Evolutionary conservation across 108 stramenopile species (phyloP), one percentile per base, ranked within the genome.

Genomic region (Nannochloropsis salina): DNA sequence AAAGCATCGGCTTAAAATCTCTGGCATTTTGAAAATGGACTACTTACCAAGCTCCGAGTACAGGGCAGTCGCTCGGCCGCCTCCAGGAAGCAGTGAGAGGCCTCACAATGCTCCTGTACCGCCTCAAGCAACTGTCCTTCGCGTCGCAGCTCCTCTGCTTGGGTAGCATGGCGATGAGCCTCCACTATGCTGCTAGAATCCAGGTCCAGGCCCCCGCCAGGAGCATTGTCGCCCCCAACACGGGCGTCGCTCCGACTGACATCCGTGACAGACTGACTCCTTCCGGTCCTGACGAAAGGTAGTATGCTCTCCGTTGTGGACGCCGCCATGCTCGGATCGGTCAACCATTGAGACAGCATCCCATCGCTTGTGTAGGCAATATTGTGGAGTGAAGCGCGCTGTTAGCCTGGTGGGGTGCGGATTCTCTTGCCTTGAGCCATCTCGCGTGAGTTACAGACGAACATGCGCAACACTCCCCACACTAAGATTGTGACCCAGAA

Each of bases 41-140:
- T 31, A 74, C 61, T 1, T 74, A 74, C 61, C 61, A 74, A 15
- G 61, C 61, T n/a, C 15, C n/a, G 61, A 15, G 61, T n/a, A 74
- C n/a, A 4, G 61, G 20, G 61, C 61, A 74, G 61, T n/a, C 15
- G 61, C 61, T 74, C 61, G 20, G 61, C 61, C 61, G 61, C 61
- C 6, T 74, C 61, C 6, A 74, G 61, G 61, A 74, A 74, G 8
- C 61, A 74, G n/a, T 74, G 61, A 4, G 61, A 74, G 15, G 61
- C 61, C 61, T 74, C 61, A 15, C 15, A 74, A n/a, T 74, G 61
- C 61, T 74, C 61, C 61, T 74, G 61, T 2, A 74, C 15, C 61
- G 61, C 61, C n/a, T 74, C 61, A n/a, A 74, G 61, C 61, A 74
- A 74, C n/a, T 2, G 61, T 74, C 61, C 61, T 15, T 74, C 61